Percentiles rank a stretch among this genome's conserved stretches.
These are phyloP conservation scores for Tritrichomonas foetus DNA, from an alignment of 208 protist genomes.

Conservation along the genomic window DNA sequence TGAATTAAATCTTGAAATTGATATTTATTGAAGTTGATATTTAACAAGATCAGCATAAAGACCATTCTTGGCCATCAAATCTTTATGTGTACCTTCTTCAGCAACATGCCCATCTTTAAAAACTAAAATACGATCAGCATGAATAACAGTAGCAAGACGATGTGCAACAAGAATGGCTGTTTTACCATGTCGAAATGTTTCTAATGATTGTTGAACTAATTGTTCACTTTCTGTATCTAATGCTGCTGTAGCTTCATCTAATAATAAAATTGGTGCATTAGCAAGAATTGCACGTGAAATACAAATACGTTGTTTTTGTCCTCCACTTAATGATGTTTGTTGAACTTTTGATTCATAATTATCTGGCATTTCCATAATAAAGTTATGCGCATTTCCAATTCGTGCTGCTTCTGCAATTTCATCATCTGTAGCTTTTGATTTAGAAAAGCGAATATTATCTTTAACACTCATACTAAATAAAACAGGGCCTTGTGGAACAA, in stretches of 20 bases:
- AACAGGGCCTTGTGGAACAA: constrained; percentile 56
- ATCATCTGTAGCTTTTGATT: constrained; percentile 38
- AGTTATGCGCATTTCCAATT: no score
- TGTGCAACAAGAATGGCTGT: background rate
- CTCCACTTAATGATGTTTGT: no score
- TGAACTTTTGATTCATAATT: no score
- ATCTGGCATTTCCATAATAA: no score
- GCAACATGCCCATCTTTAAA: background rate
- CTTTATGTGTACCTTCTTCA: background rate
- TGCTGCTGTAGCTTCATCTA: no score
- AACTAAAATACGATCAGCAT: background rate
- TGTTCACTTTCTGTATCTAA: no score
- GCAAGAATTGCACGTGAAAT: background rate
- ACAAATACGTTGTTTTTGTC: no score
- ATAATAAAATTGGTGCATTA: background rate
- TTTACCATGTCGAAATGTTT: background rate
- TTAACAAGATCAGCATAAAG: background rate
- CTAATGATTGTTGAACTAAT: background rate
- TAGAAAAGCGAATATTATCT: constrained; percentile 58
- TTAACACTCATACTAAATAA: constrained; percentile 56
- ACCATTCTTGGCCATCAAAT: background rate
- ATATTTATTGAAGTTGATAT: background rate
- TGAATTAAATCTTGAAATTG: background rate
- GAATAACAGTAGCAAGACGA: background rate
- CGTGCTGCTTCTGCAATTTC: constrained; percentile 52